Evolutionary conservation across 352 stramenopile species (phyloP), one percentile per base, ranked within the genome.

Genomic region (Phytophthora gonapodyides): DNA sequence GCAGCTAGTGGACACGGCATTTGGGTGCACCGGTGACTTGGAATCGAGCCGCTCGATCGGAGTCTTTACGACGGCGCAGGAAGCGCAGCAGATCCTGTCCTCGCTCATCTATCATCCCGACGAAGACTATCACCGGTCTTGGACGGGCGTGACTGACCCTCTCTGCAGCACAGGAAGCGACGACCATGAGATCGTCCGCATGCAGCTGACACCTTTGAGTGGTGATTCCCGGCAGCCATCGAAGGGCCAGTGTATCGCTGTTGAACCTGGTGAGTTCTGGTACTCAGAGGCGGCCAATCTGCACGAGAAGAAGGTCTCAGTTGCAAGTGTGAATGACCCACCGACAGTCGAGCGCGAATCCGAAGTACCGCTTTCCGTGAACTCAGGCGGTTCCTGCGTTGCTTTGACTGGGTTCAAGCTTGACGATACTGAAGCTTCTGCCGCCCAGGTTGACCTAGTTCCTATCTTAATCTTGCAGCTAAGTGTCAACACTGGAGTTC

Each of bases 21-120:
- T 74, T 24, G 35, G 53, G 38, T 73, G 63, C 30, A 33, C n/a
- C 10, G 21, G 31, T 40, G 35, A 21, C 13, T 10, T 38, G 12
- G 35, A 42, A 24, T 27, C 27, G 6, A 31, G 43, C 3, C 40
- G 57, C 16, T 61, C 38, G 33, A 57, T 77, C 43, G 38, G 44
- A 13, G 60, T 43, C 13, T 34, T 63, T 15, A 73, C 71, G 31
- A 77, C 71, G 5, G 45, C 55, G 9, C 21, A 45, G 8, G 71
- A 77, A 35, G 68, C 64, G 21, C 64, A 71, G 42, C 53, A 46
- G 15, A 65, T 76, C 11, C 60, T 77, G 2, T 52, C 61, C 17
- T 67, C 64, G 7, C 61, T 80, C 27, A 31, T 67, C 16, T 77
- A 80, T 27, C 35, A 54, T 24, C 64, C 59, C 35, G 43, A 61